Percentiles rank a stretch among this genome's conserved stretches.
Evolutionary conservation across 176 grass and related monocot genomes (phyloP).

Genomic region (Cenchrus fungigraminus): DNA sequence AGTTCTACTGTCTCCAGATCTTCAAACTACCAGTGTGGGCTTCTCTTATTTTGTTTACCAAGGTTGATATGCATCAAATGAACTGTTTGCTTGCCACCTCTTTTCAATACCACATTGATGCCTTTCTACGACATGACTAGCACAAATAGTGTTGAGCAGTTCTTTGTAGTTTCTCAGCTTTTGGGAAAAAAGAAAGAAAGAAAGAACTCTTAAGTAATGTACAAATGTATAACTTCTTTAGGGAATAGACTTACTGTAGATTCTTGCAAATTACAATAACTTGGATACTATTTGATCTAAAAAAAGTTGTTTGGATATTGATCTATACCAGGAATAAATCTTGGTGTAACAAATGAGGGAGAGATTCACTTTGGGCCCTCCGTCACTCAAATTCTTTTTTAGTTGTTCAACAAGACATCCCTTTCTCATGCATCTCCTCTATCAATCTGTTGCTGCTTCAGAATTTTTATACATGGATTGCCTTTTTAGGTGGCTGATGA

Average conservation of each 20-base stretch:
- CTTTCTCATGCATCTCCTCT: background rate
- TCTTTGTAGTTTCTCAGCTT: slow-evolving; percentile 7
- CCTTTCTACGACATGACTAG: background rate
- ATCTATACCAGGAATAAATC: slow-evolving; percentile 12
- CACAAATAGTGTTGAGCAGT: background rate
- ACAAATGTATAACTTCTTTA: background rate
- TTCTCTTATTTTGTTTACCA: slow-evolving; percentile 12
- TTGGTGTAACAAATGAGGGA: background rate
- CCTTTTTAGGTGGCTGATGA: slow-evolving; percentile 91
- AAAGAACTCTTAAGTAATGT: slow-evolving; percentile 11
- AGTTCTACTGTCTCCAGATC: background rate
- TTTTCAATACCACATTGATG: background rate
- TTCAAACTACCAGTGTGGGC: background rate
- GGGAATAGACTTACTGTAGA: background rate
- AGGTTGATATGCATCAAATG: background rate
- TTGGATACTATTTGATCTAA: background rate
- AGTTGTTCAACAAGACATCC: background rate
- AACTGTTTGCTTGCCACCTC: background rate
- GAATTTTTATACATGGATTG: slow-evolving; percentile 19
- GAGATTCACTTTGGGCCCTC: slow-evolving; percentile 13
- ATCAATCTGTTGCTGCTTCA: slow-evolving; percentile 13
- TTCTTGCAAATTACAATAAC: background rate
- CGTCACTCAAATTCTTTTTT: slow-evolving; percentile 11
- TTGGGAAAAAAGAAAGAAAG: background rate
- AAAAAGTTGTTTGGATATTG: background rate